Percentiles rank a stretch among this genome's conserved stretches.
Evolutionary conservation across 495 filamentous ascomycete species (phyloP).

Genomic region (Lineolata rhizophorae): DNA sequence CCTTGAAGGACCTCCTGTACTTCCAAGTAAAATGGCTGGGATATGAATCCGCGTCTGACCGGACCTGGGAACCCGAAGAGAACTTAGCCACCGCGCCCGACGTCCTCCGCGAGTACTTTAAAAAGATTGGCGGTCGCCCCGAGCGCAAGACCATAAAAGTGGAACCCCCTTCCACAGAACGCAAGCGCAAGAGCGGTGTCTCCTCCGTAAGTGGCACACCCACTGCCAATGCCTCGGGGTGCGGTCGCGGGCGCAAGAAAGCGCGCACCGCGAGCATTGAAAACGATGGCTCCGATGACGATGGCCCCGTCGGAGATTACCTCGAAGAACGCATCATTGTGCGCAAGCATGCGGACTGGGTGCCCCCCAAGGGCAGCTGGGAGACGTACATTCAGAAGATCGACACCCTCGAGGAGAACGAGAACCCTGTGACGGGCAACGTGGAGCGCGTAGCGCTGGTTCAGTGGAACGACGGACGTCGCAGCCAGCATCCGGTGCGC

Average conservation of each 20-base stretch:
- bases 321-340: conserved; percentile 3
- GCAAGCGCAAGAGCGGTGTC: conserved; percentile 10
- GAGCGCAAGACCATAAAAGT: conserved; percentile 14
- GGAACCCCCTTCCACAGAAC: conserved; percentile 10
- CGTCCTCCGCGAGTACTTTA: conserved; percentile 30
- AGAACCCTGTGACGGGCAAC: conserved; percentile 15
- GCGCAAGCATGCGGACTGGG: conserved; percentile 19
- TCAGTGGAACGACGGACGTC: conserved; percentile 28
- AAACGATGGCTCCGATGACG: conserved; percentile 1
- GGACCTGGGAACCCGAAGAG: conserved; percentile 38
- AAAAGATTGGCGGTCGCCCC: conserved; percentile 32
- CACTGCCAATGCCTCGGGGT: neutral
- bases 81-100: conserved; percentile 24
- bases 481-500: conserved; percentile 16
- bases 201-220: conserved; percentile 7
- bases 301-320: too few relatives aligned
- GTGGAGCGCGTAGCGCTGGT: conserved; percentile 26
- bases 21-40: conserved; percentile 44
- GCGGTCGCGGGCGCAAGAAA: conserved; percentile 3
- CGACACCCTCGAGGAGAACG: conserved; percentile 29
- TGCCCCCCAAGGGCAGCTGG: conserved; percentile 31
- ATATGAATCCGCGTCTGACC: conserved; percentile 30
- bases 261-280: conserved; percentile 1
- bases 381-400: conserved; percentile 30
- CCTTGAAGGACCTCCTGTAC: neutral